Evolutionary conservation across 345 rosid species (phyloP), one percentile per base, ranked within the genome.

Genomic region (Barbarea vulgaris): DNA sequence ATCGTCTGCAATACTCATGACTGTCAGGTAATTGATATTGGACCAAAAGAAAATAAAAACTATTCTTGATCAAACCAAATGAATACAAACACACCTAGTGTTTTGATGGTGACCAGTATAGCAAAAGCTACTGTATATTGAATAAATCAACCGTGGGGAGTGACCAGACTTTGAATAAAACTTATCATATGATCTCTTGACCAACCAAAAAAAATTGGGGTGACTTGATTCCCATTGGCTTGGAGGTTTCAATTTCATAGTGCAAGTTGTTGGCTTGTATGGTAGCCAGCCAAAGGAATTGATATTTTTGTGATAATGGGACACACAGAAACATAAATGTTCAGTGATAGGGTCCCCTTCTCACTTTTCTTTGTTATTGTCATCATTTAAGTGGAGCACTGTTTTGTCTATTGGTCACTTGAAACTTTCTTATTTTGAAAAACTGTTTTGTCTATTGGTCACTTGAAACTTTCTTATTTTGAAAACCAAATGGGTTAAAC

Each of bases 171-270:
- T 17, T 51, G 61, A 69, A 48, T 30, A 30, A 77, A 5, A 59
- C 51, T 37, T 77, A 58, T 72, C 67, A 51, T 77, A 25, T 64
- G 48, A 51, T 56, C 42, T 36, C 52, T 55, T 77, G 73, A 58
- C 77, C 68, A 65, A 71, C 48, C 51, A 7, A 28, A 14, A 37
- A 9, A 56, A 77, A 65, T 15, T 50, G 55, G 47, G 50, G 56
- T 58, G 69, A 58, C 69, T 59, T 41, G n/a, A 48, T 66, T 78
- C 77, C 81, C 64, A 78, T 78, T 78, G 77, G 77, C 28, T 78
- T 66, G 77, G 81, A 66, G 77, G 63, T 51, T 72, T 44, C 44
- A 58, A 21, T 58, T 51, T 50, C 27, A 18, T 66, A 48, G 30
- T 58, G 64, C 76, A 77, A 41, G 69, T 67, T 59, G 73, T 58